Percentiles rank a stretch among this genome's conserved stretches.
These are phyloP conservation scores for Paraphoma chrysanthemicola DNA, from an alignment of 2,329 filamentous ascomycete species.

Conservation along the genomic window DNA sequence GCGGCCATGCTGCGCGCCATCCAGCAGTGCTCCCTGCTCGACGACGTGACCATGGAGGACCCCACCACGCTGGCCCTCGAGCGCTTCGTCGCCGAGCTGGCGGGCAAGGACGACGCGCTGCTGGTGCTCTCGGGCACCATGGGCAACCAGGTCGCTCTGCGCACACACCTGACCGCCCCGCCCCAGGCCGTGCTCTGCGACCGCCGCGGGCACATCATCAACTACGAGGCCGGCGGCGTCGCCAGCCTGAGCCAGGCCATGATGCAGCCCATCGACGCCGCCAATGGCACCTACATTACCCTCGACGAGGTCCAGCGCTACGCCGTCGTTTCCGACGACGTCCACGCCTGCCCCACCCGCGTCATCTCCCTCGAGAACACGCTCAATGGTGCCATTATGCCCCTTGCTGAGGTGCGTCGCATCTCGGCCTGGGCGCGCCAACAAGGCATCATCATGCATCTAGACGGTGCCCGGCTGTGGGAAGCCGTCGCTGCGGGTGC, in stretches of 20 bases:
- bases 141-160: slow-evolving; percentile 88
- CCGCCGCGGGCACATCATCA: slow-evolving; percentile 76
- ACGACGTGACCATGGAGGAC: slow-evolving; percentile 86
- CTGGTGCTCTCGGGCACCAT: slow-evolving; percentile 91
- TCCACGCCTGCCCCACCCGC: slow-evolving; percentile 80
- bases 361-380: slow-evolving; percentile 89
- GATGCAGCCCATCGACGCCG: slow-evolving; percentile 69
- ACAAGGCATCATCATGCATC: slow-evolving; percentile 72
- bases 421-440: slow-evolving; percentile 72
- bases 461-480: slow-evolving; percentile 83
- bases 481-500: slow-evolving; percentile 77
- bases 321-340: slow-evolving; percentile 70
- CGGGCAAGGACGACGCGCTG: slow-evolving; percentile 77
- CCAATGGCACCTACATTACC: slow-evolving; percentile 76
- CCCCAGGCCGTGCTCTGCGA: slow-evolving; percentile 84
- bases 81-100: slow-evolving; percentile 72
- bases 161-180: slow-evolving; percentile 78
- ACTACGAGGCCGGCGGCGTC: slow-evolving; percentile 73
- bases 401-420: slow-evolving; percentile 70
- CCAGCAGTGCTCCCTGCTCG: slow-evolving; percentile 73
- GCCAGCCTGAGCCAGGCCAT: slow-evolving; percentile 75
- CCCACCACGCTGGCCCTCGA: slow-evolving; percentile 79
- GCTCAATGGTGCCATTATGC: slow-evolving; percentile 78
- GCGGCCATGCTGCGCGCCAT: slow-evolving; percentile 83
- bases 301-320: slow-evolving; percentile 76